Evolutionary conservation across 768 basidiomycete genomes (phyloP).

Genomic region (Serendipita sp.): DNA sequence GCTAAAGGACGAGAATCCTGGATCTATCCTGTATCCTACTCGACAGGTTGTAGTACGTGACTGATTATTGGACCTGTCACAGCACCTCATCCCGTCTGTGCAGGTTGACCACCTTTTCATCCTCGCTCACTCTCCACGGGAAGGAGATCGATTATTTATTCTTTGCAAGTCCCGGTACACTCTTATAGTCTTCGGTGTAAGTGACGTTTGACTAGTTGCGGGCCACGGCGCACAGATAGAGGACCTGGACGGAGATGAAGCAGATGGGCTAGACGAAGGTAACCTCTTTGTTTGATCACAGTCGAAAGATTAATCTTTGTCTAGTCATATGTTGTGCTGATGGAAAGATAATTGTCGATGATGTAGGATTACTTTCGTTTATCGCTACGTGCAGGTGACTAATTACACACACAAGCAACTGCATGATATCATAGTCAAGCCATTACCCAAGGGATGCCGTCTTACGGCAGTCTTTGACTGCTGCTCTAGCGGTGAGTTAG

Average conservation of each 20-base stretch:
- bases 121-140: not conserved
- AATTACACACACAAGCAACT: not conserved
- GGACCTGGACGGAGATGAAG: conserved; percentile 8
- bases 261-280: conserved; percentile 7
- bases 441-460: conserved; percentile 5
- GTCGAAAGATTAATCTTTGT: not conserved
- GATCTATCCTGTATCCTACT: not conserved
- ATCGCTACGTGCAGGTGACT: not conserved
- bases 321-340: conserved; percentile 5
- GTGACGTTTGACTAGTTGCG: not conserved
- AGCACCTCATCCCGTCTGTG: not conserved
- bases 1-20: not conserved
- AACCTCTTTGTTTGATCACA: not conserved
- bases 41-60: not conserved
- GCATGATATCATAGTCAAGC: conserved; percentile 6
- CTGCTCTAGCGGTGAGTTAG: conserved; percentile 1
- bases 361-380: not conserved
- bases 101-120: not conserved
- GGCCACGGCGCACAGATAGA: conserved; percentile 7
- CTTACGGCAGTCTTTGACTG: conserved; percentile 8
- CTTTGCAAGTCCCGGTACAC: not conserved
- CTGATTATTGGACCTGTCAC: not conserved
- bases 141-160: conserved; percentile 4
- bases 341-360: conserved; percentile 7
- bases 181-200: not conserved